Evolutionary conservation across 352 stramenopile species (phyloP).

Genomic region (Globisporangium takayamanum): DNA sequence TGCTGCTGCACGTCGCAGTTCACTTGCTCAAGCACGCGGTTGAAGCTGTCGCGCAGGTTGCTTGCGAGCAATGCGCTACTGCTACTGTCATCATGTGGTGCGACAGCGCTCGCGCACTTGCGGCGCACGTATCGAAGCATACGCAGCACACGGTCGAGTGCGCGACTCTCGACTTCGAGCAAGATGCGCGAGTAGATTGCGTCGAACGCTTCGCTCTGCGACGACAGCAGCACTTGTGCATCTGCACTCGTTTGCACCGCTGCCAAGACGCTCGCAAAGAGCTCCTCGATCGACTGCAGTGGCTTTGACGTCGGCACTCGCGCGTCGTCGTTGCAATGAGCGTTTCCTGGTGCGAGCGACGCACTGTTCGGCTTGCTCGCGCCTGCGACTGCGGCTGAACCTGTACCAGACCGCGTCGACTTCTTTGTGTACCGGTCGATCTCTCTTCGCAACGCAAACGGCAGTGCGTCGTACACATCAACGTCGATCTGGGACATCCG

Average conservation of each 20-base stretch:
- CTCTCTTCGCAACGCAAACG: slow-evolving; percentile 57
- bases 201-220: slow-evolving; percentile 38
- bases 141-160: slow-evolving; percentile 45
- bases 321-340: not conserved
- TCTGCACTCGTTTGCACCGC: not conserved
- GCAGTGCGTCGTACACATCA: slow-evolving; percentile 68
- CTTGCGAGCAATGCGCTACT: not conserved
- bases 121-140: slow-evolving; percentile 73
- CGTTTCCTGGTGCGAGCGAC: not conserved
- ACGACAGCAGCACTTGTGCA: not conserved
- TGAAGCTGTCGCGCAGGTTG: slow-evolving; percentile 30
- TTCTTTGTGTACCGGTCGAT: slow-evolving; percentile 64
- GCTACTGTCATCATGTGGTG: not conserved
- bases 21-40: slow-evolving; percentile 52
- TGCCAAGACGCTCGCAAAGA: slow-evolving; percentile 31
- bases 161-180: slow-evolving; percentile 52
- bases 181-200: slow-evolving; percentile 70
- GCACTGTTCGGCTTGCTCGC: too few relatives aligned
- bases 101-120: slow-evolving; percentile 29
- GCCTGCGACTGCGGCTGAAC: not conserved
- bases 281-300: slow-evolving; percentile 46
- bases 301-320: not conserved
- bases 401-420: not conserved
- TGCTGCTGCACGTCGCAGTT: slow-evolving; percentile 44
- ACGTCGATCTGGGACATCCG: slow-evolving; percentile 74